Percentiles rank a stretch among this genome's conserved stretches.
phyloP scores from a whole-genome alignment of 2,329 filamentous ascomycete species.

The Talaromyces albobiverticillius region DNA sequence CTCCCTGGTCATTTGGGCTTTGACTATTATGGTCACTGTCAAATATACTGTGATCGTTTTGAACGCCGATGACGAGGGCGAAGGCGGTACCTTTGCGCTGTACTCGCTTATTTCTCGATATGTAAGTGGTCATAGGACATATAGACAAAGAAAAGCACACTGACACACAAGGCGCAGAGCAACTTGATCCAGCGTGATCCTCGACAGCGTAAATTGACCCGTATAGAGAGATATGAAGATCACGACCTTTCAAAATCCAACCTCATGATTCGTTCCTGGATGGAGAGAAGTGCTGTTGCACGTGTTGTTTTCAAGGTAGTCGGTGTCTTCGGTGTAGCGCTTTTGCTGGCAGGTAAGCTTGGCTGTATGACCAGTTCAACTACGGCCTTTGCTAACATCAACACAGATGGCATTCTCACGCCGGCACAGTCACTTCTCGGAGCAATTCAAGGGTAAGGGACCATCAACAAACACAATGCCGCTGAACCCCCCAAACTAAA shows the following conservation, averaged over 20 bases:
- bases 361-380: neutral
- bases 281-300: slow-evolving; percentile 48
- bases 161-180: slow-evolving; percentile 29
- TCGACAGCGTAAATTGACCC: slow-evolving; percentile 44
- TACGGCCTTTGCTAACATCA: neutral
- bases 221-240: slow-evolving; percentile 47
- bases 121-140: slow-evolving; percentile 29
- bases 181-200: slow-evolving; percentile 55
- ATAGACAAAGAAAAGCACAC: neutral
- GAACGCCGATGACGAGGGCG: slow-evolving; percentile 55
- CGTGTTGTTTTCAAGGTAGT: slow-evolving; percentile 50
- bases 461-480: neutral
- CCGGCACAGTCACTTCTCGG: slow-evolving; percentile 58
- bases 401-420: slow-evolving; percentile 52
- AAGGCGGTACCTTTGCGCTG: slow-evolving; percentile 56
- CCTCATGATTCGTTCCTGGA: slow-evolving; percentile 40
- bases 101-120: slow-evolving; percentile 54
- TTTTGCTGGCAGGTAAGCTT: slow-evolving; percentile 48
- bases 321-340: slow-evolving; percentile 53
- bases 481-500: neutral
- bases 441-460: slow-evolving; percentile 51
- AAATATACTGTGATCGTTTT: slow-evolving; percentile 57
- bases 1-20: slow-evolving; percentile 55
- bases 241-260: slow-evolving; percentile 45
- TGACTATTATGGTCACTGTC: slow-evolving; percentile 56